Percentiles rank a stretch among this genome's conserved stretches.
Conservation (phyloP, 163 green algal species). For the Chlamydomonas reinhardtii region DNA sequence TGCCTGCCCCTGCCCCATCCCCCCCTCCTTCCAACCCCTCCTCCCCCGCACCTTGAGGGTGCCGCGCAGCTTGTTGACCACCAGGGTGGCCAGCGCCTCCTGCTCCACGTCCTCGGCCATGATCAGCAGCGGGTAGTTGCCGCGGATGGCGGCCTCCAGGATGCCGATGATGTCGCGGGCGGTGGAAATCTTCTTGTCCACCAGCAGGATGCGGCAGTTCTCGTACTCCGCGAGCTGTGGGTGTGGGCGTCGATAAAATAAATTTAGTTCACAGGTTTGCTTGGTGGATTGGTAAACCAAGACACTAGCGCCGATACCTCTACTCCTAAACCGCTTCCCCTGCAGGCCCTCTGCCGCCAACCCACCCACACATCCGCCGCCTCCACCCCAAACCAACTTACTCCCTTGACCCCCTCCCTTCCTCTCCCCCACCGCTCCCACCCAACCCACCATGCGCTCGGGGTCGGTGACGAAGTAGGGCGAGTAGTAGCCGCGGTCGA, state of each 20-base stretch:
- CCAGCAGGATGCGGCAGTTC: slow-evolving; percentile 97
- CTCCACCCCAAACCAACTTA: no score
- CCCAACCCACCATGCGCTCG: slow-evolving; percentile 93
- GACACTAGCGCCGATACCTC: no score
- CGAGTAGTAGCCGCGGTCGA: slow-evolving; percentile 99
- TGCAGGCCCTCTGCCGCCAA: no score
- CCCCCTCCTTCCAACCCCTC: no score
- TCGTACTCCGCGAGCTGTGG: slow-evolving; percentile 93
- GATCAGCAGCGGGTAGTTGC: slow-evolving; percentile 96
- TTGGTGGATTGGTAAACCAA: no score
- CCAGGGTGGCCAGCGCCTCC: slow-evolving; percentile 98
- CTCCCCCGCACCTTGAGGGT: slow-evolving; percentile 87
- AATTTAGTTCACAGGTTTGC: no score
- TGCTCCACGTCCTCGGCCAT: slow-evolving; percentile 99
- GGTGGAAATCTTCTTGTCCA: slow-evolving; percentile 99
- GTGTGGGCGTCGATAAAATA: no score
- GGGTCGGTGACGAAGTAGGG: slow-evolving; percentile 99
- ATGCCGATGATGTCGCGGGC: slow-evolving; percentile 97
- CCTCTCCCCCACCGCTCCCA: no score
- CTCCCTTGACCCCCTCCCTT: no score
- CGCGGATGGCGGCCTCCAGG: slow-evolving; percentile 76
- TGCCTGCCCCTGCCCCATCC: no score
- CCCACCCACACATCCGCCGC: no score
- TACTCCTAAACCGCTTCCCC: no score
- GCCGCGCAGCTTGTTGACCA: slow-evolving; percentile 99